A percentile compares a stretch with the other conserved stretches of the same genome.
phyloP scores from a whole-genome alignment of 2,329 filamentous ascomycete species.

The Fusarium verticillioides region DNA sequence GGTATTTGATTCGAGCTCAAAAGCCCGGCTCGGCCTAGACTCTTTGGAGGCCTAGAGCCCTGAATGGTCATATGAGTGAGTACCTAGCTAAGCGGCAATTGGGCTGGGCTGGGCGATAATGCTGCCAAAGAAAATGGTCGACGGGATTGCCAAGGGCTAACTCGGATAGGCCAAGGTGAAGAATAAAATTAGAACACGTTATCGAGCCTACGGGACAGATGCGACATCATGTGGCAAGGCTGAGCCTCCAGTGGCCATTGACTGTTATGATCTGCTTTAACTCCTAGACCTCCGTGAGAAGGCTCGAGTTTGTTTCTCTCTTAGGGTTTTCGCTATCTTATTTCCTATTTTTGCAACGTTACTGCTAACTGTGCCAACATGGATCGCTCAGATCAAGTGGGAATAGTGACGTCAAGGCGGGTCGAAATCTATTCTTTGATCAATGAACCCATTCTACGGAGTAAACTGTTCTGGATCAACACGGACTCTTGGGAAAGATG shows the following conservation, averaged over 20 bases:
- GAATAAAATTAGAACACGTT: conserved; percentile 38
- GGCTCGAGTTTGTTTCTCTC: conserved; percentile 18
- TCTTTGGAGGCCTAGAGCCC: conserved; percentile 2
- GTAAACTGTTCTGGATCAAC: conserved; percentile 1
- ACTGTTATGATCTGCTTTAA: not conserved
- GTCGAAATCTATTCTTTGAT: conserved; percentile 1
- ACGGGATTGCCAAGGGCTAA: conserved; percentile 23
- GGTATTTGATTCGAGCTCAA: conserved; percentile 26
- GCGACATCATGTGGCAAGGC: conserved; percentile 7
- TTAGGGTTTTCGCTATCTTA: not conserved
- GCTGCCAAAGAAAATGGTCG: not conserved
- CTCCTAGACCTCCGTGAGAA: conserved; percentile 32
- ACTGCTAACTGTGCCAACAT: not conserved
- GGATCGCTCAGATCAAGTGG: conserved; percentile 4
- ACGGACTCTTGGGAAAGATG: conserved; percentile 8
- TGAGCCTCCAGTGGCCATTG: not conserved
- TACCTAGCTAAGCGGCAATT: not conserved
- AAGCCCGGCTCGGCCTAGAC: not conserved
- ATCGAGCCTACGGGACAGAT: not conserved
- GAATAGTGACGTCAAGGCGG: conserved; percentile 19
- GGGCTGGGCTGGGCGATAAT: not conserved
- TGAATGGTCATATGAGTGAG: not conserved
- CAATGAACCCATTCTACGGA: not conserved
- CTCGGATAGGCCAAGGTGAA: conserved; percentile 24
- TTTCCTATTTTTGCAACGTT: not conserved